Evolutionary conservation across 257 asterid genomes (phyloP).

Genomic region (Buddleja alternifolia): DNA sequence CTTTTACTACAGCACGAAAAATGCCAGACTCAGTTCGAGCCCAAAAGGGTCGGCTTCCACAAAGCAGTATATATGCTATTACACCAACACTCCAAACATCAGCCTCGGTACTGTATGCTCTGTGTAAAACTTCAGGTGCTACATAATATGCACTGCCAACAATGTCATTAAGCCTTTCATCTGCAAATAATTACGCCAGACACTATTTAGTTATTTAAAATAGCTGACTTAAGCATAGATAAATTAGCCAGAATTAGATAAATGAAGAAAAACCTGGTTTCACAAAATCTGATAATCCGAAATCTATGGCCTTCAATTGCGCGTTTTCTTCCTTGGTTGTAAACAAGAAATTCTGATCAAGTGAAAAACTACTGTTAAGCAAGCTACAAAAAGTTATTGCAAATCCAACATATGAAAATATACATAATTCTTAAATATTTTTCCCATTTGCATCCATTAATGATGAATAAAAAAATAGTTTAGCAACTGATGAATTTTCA

Average conservation of each 20-base stretch:
- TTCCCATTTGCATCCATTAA: conserved; percentile 3
- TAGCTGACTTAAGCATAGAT: not conserved
- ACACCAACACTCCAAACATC: conserved; percentile 94
- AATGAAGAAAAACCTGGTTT: conserved; percentile 64
- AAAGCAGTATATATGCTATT: conserved; percentile 74
- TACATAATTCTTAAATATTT: not conserved
- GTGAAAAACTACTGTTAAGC: conserved; percentile 44
- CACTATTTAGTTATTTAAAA: not conserved
- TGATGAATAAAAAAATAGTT: conserved; percentile 1
- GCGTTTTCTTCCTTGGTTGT: conserved; percentile 75
- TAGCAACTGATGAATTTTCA: not conserved
- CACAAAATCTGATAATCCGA: conserved; percentile 87
- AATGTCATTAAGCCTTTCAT: conserved; percentile 82
- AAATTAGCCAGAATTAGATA: conserved; percentile 1
- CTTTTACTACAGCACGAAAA: conserved; percentile 79
- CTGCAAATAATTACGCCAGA: conserved; percentile 43
- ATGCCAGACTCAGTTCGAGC: conserved; percentile 91
- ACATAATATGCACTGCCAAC: conserved; percentile 94
- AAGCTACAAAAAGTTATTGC: not conserved
- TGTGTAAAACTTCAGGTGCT: conserved; percentile 86
- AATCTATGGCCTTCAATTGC: conserved; percentile 80
- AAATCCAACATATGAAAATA: conserved; percentile 8
- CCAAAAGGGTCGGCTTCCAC: conserved; percentile 95
- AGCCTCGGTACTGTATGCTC: conserved; percentile 85
- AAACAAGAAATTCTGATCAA: conserved; percentile 82